Base-by-base conservation (phyloP, 495 filamentous ascomycete genomes). In the Neurospora sp. region DNA sequence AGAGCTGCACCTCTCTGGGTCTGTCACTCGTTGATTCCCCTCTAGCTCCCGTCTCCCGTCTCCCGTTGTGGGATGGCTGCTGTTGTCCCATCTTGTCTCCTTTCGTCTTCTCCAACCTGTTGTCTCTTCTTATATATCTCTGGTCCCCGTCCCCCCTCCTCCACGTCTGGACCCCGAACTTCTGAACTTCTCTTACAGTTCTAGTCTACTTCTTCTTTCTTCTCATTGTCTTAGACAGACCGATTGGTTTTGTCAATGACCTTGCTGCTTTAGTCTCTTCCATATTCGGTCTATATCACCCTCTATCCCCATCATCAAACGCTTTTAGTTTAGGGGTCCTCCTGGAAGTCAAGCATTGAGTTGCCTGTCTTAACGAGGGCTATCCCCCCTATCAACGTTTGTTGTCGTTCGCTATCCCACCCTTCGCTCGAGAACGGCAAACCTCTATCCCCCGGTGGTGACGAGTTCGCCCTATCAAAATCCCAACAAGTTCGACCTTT, bases 201-300 rank as follows among this genome's bases (percentile, higher is more conserved):
- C 38, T 27, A 70, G 44, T 22, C 45, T 37, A 39, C 31, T 31
- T 75, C 45, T 70, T 53, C n/a, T 39, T 70, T 72, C 27, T 40
- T 65, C 42, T 40, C 73, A 76, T 79, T 75, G 75, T 77, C 74
- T 74, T 75, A 70, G 73, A 75, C 73, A 78, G 78, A 70, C 79
- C 80, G 79, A 78, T 80, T 76, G 76, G 77, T 78, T 72, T 73
- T 65, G 73, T 71, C 74, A 74, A 84, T 84, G 81, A 80, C 79
- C 81, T 83, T 80, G 77, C 82, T 83, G 82, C 78, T 78, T 81
- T 84, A 73, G 75, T 40, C 31, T 68, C 70, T 40, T 70, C 68
- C 75, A 59, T 76, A 73, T 74, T 44, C 35, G 73, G 70, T 78
- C 70, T 77, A 75, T 74, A 79, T 61, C 70, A 71, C 45, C 73